Evolutionary conservation across 345 rosid genomes (phyloP).

Genomic region (Toxicodendron radicans): DNA sequence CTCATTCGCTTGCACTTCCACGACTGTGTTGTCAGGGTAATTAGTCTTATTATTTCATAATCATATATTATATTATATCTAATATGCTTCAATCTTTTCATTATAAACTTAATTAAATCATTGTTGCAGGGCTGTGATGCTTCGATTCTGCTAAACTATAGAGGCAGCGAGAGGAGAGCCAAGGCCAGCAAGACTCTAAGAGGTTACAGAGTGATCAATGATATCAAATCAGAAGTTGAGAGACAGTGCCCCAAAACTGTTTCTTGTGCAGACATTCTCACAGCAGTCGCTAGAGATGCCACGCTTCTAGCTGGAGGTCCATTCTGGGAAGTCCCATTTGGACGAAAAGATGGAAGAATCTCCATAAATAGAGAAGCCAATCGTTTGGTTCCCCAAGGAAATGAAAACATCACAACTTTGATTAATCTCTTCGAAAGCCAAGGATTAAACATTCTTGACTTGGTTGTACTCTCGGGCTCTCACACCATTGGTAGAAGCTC

Average conservation of each 20-base stretch:
- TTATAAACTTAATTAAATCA: too few species aligned
- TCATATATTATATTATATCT: too few species aligned
- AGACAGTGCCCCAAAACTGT: conserved; percentile 31
- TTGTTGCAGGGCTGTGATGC: conserved; percentile 38
- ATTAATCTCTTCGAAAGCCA: conserved; percentile 17
- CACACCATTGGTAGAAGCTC: conserved; percentile 42
- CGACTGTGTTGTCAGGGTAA: conserved; percentile 37
- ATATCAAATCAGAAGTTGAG: conserved; percentile 36
- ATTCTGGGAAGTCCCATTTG: conserved; percentile 40
- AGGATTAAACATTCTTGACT: conserved; percentile 31
- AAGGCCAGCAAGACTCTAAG: conserved; percentile 26
- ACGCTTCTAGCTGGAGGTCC: conserved; percentile 34
- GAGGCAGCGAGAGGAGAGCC: conserved; percentile 33
- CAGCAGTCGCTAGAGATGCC: conserved; percentile 43
- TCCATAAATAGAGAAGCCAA: conserved; percentile 29
- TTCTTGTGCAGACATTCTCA: conserved; percentile 45
- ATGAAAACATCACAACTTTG: conserved; percentile 24
- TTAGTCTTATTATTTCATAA: neutral
- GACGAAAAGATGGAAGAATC: conserved; percentile 34
- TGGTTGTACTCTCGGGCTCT: conserved; percentile 35
- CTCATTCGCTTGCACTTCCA: conserved; percentile 46
- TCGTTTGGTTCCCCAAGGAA: conserved; percentile 26
- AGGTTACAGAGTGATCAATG: conserved; percentile 34
- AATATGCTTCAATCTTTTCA: too few species aligned
- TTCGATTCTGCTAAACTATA: conserved; percentile 32